A percentile compares a stretch with the other conserved stretches of the same genome.
Conservation (phyloP, 805 yeast species). For the Starmerella apis region DNA sequence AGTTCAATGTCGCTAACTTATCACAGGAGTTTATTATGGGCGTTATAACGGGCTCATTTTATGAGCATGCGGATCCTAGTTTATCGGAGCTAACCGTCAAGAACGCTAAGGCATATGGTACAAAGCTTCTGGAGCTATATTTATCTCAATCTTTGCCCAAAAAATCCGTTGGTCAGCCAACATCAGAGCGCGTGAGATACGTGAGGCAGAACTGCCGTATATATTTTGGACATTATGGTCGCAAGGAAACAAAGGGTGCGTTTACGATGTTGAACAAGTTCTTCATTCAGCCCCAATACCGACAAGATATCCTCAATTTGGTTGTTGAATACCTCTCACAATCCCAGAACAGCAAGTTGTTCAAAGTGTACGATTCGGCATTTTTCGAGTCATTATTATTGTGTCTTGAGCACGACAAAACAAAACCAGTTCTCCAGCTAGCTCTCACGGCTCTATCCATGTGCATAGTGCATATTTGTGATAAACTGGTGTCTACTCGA, state of each 20-base stretch:
- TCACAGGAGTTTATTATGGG: slow-evolving; percentile 29
- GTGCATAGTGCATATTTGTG: slow-evolving; percentile 40
- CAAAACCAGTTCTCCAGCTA: slow-evolving; percentile 35
- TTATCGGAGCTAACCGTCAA: slow-evolving; percentile 17
- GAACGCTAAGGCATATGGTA: slow-evolving; percentile 22
- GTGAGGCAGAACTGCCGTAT: slow-evolving; percentile 37
- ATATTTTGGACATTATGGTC: slow-evolving; percentile 38
- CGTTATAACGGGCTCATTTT: slow-evolving; percentile 26
- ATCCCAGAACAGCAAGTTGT: slow-evolving; percentile 25
- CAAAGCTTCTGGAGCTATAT: slow-evolving; percentile 26
- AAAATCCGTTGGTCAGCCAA: not conserved
- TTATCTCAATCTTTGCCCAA: slow-evolving; percentile 18
- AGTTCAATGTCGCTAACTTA: slow-evolving; percentile 32
- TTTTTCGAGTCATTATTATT: slow-evolving; percentile 22
- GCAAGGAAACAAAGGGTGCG: slow-evolving; percentile 33
- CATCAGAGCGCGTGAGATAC: slow-evolving; percentile 43
- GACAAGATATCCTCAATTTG: slow-evolving; percentile 36
- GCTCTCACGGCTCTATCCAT: slow-evolving; percentile 35
- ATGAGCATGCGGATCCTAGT: slow-evolving; percentile 19
- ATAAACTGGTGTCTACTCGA: slow-evolving; percentile 25
- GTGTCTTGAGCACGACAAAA: slow-evolving; percentile 34
- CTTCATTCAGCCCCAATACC: slow-evolving; percentile 30
- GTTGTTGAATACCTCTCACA: slow-evolving; percentile 27
- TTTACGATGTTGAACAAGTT: slow-evolving; percentile 34
- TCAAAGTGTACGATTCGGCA: slow-evolving; percentile 21